Evolutionary conservation across 345 rosid species (phyloP), one percentile per base, ranked within the genome.

Genomic region (Eucalyptus globulus): DNA sequence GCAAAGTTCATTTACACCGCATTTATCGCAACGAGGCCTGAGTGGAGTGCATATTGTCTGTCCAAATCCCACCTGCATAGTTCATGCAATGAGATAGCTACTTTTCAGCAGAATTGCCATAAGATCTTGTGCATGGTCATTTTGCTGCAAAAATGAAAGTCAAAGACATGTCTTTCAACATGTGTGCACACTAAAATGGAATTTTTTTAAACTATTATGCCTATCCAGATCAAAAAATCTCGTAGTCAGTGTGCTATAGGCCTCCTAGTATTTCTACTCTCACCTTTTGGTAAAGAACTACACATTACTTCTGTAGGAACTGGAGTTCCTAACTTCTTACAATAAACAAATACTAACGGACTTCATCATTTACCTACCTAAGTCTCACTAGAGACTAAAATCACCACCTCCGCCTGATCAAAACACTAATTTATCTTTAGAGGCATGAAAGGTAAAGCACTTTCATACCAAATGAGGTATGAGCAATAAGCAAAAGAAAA

Each of bases 11-110:
- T 87, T 92, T 60, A 97, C 91, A 89, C 92, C 89, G 91, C 99
- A 97, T 22, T 89, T 88, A 88, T 92, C 97, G 87, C 99, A 96
- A 27, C 88, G 95, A 88, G 99, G 99, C 90, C 97, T 92, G 14
- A 96, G 91, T 3, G 99, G 99, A 88, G 97, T 95, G 89, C 99
- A 97, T 88, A 97, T 94, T 80, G 95, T 97, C 92, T 97, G 99
- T 89, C 99, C 98, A 16, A 97, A 97, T 90, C 99, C 98, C 47
- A 97, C 99, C 99, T 96, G 93, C 89, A 83, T 50, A 27, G 44
- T 56, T 56, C 47, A 86, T 50, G 44, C 85, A 88, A 43, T 49
- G 9, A 43, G 62, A 34, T 24, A 40, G 44, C 88, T 56, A 14
- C 76, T 37, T 76, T 37, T 37, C 43, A 14, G 34, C 40, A n/a